A percentile compares a stretch with the other conserved stretches of the same genome.
Evolutionary conservation across 225 moss, liverwort and hornwort genomes (phyloP).

Genomic region (Bryoerythrophyllum caledonicum): DNA sequence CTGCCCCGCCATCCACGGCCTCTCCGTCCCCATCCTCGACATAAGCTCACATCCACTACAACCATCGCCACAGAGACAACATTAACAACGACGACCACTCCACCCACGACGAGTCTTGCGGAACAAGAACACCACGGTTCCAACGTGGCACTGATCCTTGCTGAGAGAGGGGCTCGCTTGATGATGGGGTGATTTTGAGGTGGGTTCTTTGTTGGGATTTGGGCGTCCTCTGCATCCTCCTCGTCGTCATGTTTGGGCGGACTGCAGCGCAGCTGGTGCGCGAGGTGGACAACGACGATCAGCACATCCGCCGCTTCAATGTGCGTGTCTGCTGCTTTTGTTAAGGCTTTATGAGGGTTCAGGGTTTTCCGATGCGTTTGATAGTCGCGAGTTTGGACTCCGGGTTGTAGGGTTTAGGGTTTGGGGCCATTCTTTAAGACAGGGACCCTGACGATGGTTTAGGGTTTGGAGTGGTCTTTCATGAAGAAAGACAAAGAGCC

Average conservation of each 20-base stretch:
- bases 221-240: neutral
- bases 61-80: too few species aligned
- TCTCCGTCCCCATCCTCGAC: neutral
- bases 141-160: too few species aligned
- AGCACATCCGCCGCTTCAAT: conserved; percentile 66
- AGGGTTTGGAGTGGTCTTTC: too few species aligned
- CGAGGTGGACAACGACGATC: conserved; percentile 49
- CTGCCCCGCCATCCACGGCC: neutral
- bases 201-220: neutral
- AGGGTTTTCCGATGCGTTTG: too few species aligned
- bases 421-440: too few species aligned
- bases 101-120: too few species aligned
- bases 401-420: too few species aligned
- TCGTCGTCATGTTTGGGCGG: conserved; percentile 46
- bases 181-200: neutral
- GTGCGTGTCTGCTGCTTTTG: conserved; percentile 18
- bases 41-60: neutral
- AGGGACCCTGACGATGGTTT: neutral
- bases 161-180: too few species aligned
- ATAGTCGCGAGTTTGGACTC: neutral
- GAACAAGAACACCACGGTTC: too few species aligned
- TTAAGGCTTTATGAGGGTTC: neutral
- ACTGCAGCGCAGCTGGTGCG: conserved; percentile 58
- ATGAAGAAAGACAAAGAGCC: too few species aligned
- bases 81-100: too few species aligned